phyloP scores from a whole-genome alignment of 2,329 filamentous ascomycete species.

The Fusarium torulosum region DNA sequence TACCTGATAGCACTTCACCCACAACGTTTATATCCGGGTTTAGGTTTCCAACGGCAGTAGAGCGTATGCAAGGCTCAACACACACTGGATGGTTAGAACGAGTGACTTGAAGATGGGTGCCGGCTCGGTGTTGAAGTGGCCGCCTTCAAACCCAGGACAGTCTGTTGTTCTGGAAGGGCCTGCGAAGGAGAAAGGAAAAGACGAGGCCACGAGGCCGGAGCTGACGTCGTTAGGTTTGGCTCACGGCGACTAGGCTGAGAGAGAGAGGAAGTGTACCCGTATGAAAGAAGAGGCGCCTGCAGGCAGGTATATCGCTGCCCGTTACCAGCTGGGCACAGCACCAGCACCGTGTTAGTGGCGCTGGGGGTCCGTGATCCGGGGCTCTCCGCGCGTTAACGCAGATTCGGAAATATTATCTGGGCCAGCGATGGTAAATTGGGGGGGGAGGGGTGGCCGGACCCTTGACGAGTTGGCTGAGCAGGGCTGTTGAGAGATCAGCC shows the following conservation, averaged over 20 bases:
- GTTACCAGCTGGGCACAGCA: conserved; percentile 51
- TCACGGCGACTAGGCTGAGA: conserved; percentile 44
- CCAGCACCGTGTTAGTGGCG: conserved; percentile 52
- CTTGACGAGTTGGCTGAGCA: conserved; percentile 54
- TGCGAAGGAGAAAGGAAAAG: conserved; percentile 42
- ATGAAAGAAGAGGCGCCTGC: conserved; percentile 47
- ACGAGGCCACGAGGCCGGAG: conserved; percentile 48
- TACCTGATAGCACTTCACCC: conserved; percentile 12
- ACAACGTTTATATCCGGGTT: conserved; percentile 18
- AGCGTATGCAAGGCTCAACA: conserved; percentile 17
- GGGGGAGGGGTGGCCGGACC: conserved; percentile 54
- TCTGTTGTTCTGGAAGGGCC: conserved; percentile 41
- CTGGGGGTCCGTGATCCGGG: conserved; percentile 55
- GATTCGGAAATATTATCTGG: conserved; percentile 64
- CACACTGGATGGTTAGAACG: conserved; percentile 30
- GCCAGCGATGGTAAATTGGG: conserved; percentile 56
- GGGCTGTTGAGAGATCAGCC: conserved; percentile 57
- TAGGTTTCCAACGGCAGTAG: conserved; percentile 6
- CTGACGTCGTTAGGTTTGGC: conserved; percentile 47
- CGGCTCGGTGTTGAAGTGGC: conserved; percentile 21
- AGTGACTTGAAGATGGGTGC: conserved; percentile 27
- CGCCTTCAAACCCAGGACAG: conserved; percentile 22
- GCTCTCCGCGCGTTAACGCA: conserved; percentile 61
- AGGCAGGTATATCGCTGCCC: conserved; percentile 52
- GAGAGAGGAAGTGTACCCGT: conserved; percentile 44